Evolutionary conservation across 1,284 basidiomycete species (phyloP), one percentile per base, ranked within the genome.

Genomic region (Cutaneotrichosporon sp.): DNA sequence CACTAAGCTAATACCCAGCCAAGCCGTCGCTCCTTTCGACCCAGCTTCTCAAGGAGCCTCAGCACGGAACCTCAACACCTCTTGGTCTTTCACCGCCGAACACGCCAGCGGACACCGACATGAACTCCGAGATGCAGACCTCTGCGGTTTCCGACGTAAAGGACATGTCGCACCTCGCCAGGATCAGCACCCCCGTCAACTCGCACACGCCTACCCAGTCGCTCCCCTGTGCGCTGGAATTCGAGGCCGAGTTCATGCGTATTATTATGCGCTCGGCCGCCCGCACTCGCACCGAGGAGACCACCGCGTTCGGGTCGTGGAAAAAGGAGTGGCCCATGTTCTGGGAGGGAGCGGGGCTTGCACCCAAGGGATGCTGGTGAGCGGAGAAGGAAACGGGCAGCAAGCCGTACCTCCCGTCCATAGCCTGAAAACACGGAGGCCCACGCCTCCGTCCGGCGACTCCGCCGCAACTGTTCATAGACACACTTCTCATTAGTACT

Each of bases 301-400:
- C 37, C 1, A 32, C 33, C 38, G 20, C 38, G 31, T 52, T 42
- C 32, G 45, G 38, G 10, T 24, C 48, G 11, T 60, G 59, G 59
- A 47, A 49, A 10, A 48, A 54, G 52, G 54, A 60, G 29, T 60
- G 55, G 54, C 59, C 59, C 16, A 39, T 57, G n/a, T 57, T 50
- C 52, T 60, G 59, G 59, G 59, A 60, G 39, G 59, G 59, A 10
- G 59, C 55, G 5, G 54, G 55, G 5, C 49, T 52, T n/a, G 48
- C 48, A 10, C 19, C 46, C 11, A 29, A 39, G 19, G 35, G 35
- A n/a, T 39, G 37, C 27, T 49, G 46, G 46, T 49, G 22, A n/a
- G 17, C 7, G 20, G n/a, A n/a, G n/a, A n/a, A n/a, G n/a, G n/a
- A n/a, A n/a, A n/a, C n/a, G n/a, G n/a, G n/a, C n/a, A n/a, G n/a